Evolutionary conservation across 345 rosid genomes (phyloP), one percentile per base, ranked within the genome.

Genomic region (Aquilaria sinensis): DNA sequence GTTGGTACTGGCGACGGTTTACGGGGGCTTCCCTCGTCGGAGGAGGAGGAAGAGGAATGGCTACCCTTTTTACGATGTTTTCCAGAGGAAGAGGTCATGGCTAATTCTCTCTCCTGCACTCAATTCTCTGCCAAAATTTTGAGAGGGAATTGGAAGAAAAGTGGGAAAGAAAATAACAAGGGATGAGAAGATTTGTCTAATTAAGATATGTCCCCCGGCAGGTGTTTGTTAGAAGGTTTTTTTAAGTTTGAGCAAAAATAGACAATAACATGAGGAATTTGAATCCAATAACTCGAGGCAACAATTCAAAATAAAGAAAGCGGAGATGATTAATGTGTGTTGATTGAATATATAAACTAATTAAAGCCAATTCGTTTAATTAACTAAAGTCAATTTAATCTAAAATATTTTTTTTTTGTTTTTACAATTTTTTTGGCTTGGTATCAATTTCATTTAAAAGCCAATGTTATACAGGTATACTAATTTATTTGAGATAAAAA

Each of bases 51-150:
- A 14, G 60, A 31, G 4, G 53, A 53, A 1, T 41, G 7, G 29
- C 55, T 69, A 31, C 13, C 59, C 13, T 56, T 50, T 29, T 46
- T 32, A 23, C 33, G 51, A 4, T 62, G 53, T 47, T 60, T 29
- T 11, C 56, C 63, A 9, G 58, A 31, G 37, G 33, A 66, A 29
- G 76, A 65, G 53, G 73, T 63, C 78, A 70, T 79, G 62, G 47
- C 37, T 33, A 53, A 29, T 3, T 54, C 53, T 34, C 15, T 16
- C 52, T 54, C 47, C 11, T 32, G 12, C 58, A 45, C 13, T 2
- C 9, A 31, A 12, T 10, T 32, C 34, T 46, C 58, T 63, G 52
- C 11, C 43, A 46, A 34, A 49, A 9, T 30, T 54, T 54, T 31
- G 60, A 31, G 47, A n/a, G 11, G 14, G 54, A 12, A 57, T 47